A percentile compares a stretch with the other conserved stretches of the same genome.
Evolutionary conservation across 169 alveolate genomes (phyloP).

Genomic region (Eimeria tenella): DNA sequence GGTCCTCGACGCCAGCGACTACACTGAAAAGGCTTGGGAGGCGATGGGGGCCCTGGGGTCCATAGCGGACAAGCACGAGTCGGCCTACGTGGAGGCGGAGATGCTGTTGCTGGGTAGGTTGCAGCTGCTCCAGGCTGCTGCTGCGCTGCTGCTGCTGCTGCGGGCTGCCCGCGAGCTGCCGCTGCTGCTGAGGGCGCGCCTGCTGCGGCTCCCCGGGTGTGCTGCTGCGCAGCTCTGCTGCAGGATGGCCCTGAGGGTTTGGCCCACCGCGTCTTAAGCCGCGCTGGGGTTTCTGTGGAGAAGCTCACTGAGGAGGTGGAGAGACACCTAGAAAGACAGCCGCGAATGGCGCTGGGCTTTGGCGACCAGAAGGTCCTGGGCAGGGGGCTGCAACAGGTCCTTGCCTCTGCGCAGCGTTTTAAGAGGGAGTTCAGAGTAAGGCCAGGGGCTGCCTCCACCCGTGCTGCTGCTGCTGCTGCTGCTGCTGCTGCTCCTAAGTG

Average conservation of each 20-base stretch:
- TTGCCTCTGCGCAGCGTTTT: constrained; percentile 86
- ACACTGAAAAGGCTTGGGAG: constrained; percentile 94
- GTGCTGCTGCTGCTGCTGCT: constrained; percentile 28
- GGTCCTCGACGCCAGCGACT: constrained; percentile 89
- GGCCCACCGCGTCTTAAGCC: constrained; percentile 83
- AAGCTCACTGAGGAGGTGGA: constrained; percentile 88
- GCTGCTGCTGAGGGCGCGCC: constrained; percentile 1
- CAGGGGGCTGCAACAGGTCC: constrained; percentile 88
- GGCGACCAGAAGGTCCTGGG: constrained; percentile 93
- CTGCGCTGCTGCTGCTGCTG: constrained; percentile 39
- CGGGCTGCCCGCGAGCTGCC: not conserved
- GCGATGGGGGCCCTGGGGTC: constrained; percentile 88
- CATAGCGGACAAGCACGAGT: constrained; percentile 87
- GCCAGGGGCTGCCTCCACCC: not conserved
- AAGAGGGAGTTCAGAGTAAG: constrained; percentile 85
- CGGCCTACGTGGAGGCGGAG: constrained; percentile 92
- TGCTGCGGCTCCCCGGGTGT: constrained; percentile 1
- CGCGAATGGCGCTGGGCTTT: constrained; percentile 90
- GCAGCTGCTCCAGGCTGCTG: not conserved
- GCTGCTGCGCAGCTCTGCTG: constrained; percentile 74
- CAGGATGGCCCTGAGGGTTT: constrained; percentile 88
- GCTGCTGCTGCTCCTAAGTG: not conserved
- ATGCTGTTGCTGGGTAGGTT: constrained; percentile 83
- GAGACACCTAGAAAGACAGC: constrained; percentile 86
- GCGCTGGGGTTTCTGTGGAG: constrained; percentile 86